Evolutionary conservation across 2,329 filamentous ascomycete genomes (phyloP).

Genomic region (Hymenoscyphus albidus): DNA sequence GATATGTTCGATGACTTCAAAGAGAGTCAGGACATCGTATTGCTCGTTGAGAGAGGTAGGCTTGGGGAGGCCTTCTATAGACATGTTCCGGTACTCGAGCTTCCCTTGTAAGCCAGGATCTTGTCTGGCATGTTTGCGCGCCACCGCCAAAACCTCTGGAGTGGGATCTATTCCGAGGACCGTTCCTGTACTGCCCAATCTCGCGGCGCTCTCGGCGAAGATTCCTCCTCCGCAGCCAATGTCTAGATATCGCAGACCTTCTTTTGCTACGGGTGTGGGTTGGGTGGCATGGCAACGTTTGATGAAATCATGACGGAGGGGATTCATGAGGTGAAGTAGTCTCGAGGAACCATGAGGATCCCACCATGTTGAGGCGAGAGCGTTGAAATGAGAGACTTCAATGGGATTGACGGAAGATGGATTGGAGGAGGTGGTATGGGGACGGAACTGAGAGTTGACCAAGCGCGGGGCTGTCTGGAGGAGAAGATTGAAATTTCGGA

Average conservation of each 20-base stretch:
- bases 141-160: constrained; percentile 68
- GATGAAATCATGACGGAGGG: constrained; percentile 91
- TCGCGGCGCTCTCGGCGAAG: constrained; percentile 83
- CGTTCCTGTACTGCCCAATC: constrained; percentile 56
- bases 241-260: constrained; percentile 71
- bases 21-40: constrained; percentile 81
- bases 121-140: constrained; percentile 67
- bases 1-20: constrained; percentile 95
- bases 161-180: constrained; percentile 80
- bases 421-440: constrained; percentile 20
- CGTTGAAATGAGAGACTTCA: constrained; percentile 92
- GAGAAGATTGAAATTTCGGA: constrained; percentile 32
- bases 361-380: constrained; percentile 94
- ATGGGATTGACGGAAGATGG: constrained; percentile 69
- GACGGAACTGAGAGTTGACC: constrained; percentile 31
- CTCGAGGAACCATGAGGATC: constrained; percentile 89
- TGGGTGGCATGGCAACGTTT: constrained; percentile 61
- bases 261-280: constrained; percentile 38
- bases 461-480: constrained; percentile 32
- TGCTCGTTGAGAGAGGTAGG: constrained; percentile 40
- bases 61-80: constrained; percentile 65
- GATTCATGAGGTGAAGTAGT: constrained; percentile 96
- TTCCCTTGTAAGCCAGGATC: constrained; percentile 65
- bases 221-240: constrained; percentile 95
- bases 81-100: constrained; percentile 70